Conservation (phyloP, 768 basidiomycete genomes). For the Suillus weaverae region DNA sequence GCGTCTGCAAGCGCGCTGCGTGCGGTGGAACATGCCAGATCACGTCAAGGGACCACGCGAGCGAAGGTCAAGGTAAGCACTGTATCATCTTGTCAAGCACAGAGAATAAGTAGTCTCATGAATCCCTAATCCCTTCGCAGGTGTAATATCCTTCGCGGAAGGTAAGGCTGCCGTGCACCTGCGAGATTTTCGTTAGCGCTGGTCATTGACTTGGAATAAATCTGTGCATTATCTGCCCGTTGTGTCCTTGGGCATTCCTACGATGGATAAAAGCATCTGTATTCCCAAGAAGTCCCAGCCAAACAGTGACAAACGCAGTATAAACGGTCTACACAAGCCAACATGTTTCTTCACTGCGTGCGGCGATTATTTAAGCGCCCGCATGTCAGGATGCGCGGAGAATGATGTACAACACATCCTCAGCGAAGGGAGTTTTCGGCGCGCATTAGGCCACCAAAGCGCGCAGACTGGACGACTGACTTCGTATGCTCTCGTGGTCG, state of each 20-base stretch:
- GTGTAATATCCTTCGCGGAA: conserved; percentile 97
- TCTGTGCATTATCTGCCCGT: not conserved
- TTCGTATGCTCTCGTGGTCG: not conserved
- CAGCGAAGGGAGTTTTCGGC: not conserved
- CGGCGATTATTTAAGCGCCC: not conserved
- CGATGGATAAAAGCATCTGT: not conserved
- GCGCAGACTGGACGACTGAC: not conserved
- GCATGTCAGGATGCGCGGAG: not conserved
- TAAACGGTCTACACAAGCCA: not conserved
- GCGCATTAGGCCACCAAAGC: not conserved
- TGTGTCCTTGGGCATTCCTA: not conserved
- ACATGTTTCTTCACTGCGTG: not conserved
- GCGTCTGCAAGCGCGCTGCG: conserved; percentile 80
- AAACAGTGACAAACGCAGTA: not conserved
- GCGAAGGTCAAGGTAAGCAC: not conserved
- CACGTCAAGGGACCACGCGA: not conserved
- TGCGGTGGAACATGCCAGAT: not conserved
- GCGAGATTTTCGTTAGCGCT: not conserved
- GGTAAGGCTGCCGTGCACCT: conserved; percentile 91
- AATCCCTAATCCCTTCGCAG: conserved; percentile 68
- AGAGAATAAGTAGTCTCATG: conserved; percentile 91
- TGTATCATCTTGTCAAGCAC: conserved; percentile 90
- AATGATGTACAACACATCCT: not conserved
- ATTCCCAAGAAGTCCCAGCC: not conserved
- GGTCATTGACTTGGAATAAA: conserved; percentile 1